phyloP scores from a whole-genome alignment of 257 asterid species.

The Anisodus tanguticus region DNA sequence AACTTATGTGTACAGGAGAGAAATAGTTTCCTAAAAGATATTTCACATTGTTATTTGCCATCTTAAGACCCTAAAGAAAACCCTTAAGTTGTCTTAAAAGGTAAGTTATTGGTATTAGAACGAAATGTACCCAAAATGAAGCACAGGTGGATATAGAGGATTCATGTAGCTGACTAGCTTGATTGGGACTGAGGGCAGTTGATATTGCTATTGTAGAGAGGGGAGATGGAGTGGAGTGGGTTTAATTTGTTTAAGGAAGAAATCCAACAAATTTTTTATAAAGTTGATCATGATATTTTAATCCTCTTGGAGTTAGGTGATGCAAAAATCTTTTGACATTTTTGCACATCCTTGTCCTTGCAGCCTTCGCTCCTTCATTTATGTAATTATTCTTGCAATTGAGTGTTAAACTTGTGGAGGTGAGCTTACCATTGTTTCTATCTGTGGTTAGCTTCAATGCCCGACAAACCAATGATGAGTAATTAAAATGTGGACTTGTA shows the following conservation, averaged over 20 bases:
- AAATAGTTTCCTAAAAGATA: background rate
- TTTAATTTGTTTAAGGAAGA: background rate
- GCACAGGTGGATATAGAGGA: background rate
- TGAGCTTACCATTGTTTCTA: slow-evolving; percentile 20
- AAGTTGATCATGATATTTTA: background rate
- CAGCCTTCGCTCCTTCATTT: background rate
- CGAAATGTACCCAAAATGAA: slow-evolving; percentile 4
- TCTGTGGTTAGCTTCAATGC: slow-evolving; percentile 15
- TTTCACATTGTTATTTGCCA: background rate
- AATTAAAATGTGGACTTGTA: slow-evolving; percentile 23
- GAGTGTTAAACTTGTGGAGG: background rate
- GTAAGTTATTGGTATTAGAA: background rate
- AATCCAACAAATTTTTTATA: background rate
- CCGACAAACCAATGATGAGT: slow-evolving; percentile 26
- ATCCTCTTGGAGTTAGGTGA: background rate
- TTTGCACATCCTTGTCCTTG: background rate
- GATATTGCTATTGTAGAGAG: background rate
- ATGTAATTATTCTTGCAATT: background rate
- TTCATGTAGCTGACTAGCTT: background rate
- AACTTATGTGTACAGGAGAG: background rate
- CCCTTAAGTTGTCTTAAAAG: background rate
- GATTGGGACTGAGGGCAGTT: background rate
- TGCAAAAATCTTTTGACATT: slow-evolving; percentile 6
- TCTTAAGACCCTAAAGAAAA: background rate
- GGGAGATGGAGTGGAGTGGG: background rate